Evolutionary conservation across 2,329 filamentous ascomycete species (phyloP).

Genomic region (Penicillium crustosum): DNA sequence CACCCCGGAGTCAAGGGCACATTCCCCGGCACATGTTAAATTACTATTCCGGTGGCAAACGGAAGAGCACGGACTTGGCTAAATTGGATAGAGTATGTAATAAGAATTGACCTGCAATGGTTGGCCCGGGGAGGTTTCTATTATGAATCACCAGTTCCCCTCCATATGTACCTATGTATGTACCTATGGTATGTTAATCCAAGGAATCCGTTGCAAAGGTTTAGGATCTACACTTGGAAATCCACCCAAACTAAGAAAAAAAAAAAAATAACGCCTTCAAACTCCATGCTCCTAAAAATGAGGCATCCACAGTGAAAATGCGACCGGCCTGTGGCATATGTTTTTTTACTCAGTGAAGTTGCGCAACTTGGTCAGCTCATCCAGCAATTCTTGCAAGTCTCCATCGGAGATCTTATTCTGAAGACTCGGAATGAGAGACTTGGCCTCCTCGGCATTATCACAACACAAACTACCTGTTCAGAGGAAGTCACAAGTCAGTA

Average conservation of each 20-base stretch:
- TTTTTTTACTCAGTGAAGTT: conserved; percentile 44
- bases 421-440: conserved; percentile 88
- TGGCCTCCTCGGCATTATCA: conserved; percentile 90
- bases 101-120: neutral
- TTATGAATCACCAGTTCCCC: conserved; percentile 10
- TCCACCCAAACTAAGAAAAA: neutral
- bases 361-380: conserved; percentile 83
- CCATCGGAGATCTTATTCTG: conserved; percentile 87
- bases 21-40: conserved; percentile 19
- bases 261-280: conserved; percentile 18
- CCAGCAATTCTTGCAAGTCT: conserved; percentile 80
- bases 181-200: neutral
- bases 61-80: neutral
- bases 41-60: conserved; percentile 13
- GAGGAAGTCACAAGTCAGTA: conserved; percentile 5
- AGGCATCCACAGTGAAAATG: conserved; percentile 7
- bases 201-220: neutral
- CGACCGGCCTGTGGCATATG: neutral
- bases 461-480: conserved; percentile 80
- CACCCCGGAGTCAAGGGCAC: conserved; percentile 12
- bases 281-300: conserved; percentile 29
- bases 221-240: neutral
- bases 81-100: neutral
- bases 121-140: conserved; percentile 3
- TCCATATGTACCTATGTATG: neutral